Percentiles rank a stretch among this genome's conserved stretches.
These are phyloP conservation scores for Candida freyschussii DNA, from an alignment of 1,139 yeast species.

Conservation along the genomic window DNA sequence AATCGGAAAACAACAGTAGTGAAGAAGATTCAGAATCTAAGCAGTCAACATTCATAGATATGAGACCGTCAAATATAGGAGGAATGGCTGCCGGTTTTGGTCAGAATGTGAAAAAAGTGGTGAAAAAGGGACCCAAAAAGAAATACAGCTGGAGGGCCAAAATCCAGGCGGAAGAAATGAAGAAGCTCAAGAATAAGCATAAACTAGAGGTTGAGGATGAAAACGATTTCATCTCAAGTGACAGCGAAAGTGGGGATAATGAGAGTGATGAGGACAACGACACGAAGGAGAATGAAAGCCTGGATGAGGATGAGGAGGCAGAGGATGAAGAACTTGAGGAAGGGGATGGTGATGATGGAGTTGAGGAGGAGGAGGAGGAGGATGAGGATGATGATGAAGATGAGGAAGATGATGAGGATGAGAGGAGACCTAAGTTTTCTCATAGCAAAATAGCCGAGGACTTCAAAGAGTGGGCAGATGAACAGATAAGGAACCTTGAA, in stretches of 20 bases:
- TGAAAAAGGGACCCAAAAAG: slow-evolving; percentile 41
- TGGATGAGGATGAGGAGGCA: slow-evolving; percentile 22
- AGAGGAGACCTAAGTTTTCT: slow-evolving; percentile 19
- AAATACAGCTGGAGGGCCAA: slow-evolving; percentile 56
- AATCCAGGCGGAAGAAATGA: slow-evolving; percentile 41
- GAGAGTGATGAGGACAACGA: slow-evolving; percentile 21
- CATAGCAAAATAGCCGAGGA: slow-evolving; percentile 37
- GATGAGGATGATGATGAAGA: slow-evolving; percentile 25
- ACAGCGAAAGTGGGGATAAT: slow-evolving; percentile 11
- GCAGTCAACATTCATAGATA: slow-evolving; percentile 60
- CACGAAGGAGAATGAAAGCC: slow-evolving; percentile 18
- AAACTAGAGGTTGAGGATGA: slow-evolving; percentile 39
- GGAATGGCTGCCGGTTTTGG: slow-evolving; percentile 67
- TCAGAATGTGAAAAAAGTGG: slow-evolving; percentile 44
- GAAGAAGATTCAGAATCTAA: slow-evolving; percentile 25
- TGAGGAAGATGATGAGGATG: slow-evolving; percentile 19
- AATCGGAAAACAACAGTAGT: slow-evolving; percentile 25
- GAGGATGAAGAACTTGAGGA: slow-evolving; percentile 24
- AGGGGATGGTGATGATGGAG: slow-evolving; percentile 20
- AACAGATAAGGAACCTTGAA: slow-evolving; percentile 46
- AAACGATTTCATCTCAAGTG: slow-evolving; percentile 37
- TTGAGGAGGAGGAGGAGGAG: slow-evolving; percentile 24
- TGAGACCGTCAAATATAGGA: slow-evolving; percentile 61
- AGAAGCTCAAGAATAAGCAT: slow-evolving; percentile 27
- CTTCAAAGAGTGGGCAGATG: slow-evolving; percentile 52